Base-by-base conservation (phyloP, 176 grass and related monocot species). In the Oryza australiensis region DNA sequence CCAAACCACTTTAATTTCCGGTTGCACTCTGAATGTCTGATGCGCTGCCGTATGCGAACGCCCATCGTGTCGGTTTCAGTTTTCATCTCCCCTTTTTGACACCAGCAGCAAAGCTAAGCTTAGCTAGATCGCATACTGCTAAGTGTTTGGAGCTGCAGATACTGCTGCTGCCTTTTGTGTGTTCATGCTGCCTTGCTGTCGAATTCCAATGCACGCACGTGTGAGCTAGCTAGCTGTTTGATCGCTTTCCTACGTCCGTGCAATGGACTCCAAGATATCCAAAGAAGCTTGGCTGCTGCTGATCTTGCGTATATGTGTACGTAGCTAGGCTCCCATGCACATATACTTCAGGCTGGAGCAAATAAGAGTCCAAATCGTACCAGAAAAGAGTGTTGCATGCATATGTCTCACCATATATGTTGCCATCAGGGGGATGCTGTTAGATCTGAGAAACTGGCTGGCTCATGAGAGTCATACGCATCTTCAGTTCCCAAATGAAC, bases 381-480 rank as follows among this genome's bases (percentile, higher is more conserved):
- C 43, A 9, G 4, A 62, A 32, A 40, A 75, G 80, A 32, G 78
- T 78, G 83, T 76, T 75, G 69, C 41, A 49, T 29, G 40, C 73
- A 60, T 77, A 57, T 68, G 62, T 74, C 5, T 33, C 41, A 38
- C 12, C 63, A 3, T 26, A 18, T 9, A 32, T 9, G 84, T 80
- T 65, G 75, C 89, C 80, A 81, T 91, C 89, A 49, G 14, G n/a
- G 26, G 13, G 81, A 87, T 87, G 80, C 64, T 72, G 28, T 15
- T 60, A n/a, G 81, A 80, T 84, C 70, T 72, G 65, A 76, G 75
- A 60, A 84, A 76, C 79, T 1, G 75, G 76, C 76, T 76, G 59
- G 70, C 73, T 49, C 59, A 66, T 38, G 66, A 66, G 79, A 28
- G 49, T 79, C 79, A 15, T 26, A 30, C 73, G 51, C 62, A 28